Base-by-base conservation (phyloP, 192 early-diverging fungal species). In the Thoreauomyces humboldtii region DNA sequence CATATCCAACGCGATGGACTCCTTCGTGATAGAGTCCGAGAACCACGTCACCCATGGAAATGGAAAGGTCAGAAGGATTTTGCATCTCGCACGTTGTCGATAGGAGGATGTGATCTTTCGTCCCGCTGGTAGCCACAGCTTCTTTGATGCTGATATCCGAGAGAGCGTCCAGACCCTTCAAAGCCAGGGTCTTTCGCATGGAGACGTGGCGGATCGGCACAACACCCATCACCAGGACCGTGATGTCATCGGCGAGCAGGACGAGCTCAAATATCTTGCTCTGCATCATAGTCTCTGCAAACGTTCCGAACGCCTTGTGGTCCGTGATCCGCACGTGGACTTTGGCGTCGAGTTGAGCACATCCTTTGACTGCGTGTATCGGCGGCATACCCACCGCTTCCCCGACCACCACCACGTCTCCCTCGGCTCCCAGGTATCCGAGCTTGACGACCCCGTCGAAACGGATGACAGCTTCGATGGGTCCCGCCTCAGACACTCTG, bases 371-470 rank as follows among this genome's bases (percentile, higher is more conserved):
- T 2, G 54, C 48, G 14, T 46, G 9, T 17, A 66, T 57, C 29
- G 33, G 4, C 17, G 64, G 64, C 64, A 66, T 66, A 14, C 53
- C 54, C 2, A 45, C 53, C 7, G 54, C 43, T 35, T 66, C 64
- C 19, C 64, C 64, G n/a, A 57, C 38, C 0, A 57, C 34, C 2
- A 55, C 52, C 17, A 57, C 27, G 3, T 57, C 55, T n/a, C 34
- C 41, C 14, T 14, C 14, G 12, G 17, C 59, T 24, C 58, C 64
- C 37, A 57, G 53, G 22, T 36, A 46, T 19, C 35, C 54, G 0
- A 66, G n/a, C 36, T 66, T 57, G 11, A 66, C 64, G 14, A 54
- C 53, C n/a, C 53, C 64, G 31, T 42, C 22, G 42, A 66, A 66
- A 6, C 37, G n/a, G n/a, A 66, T 55, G 6, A 19, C 17, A 7